Conservation (phyloP, 148 eudicot genomes). For the Heliamphora exappendiculata region DNA sequence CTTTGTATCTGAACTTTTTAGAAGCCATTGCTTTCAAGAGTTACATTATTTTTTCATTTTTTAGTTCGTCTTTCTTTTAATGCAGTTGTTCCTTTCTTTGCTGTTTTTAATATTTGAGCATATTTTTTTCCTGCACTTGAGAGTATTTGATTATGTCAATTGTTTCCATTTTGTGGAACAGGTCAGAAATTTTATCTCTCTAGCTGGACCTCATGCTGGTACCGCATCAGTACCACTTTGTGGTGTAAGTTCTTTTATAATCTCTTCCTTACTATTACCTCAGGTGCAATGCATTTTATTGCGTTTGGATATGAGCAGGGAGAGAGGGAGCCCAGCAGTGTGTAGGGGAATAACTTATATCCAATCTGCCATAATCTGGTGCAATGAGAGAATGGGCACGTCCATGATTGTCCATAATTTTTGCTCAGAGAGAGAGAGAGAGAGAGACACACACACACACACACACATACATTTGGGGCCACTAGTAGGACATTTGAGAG, state of each 20-base stretch:
- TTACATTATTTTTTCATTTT: not conserved
- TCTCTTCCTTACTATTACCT: not conserved
- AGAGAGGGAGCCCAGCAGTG: not conserved
- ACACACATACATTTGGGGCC: not conserved
- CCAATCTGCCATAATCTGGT: too few species aligned
- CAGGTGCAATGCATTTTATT: not conserved
- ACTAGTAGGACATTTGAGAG: not conserved
- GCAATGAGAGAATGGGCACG: not conserved
- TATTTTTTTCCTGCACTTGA: not conserved
- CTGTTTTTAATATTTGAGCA: not conserved
- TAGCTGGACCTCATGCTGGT: conserved; percentile 98
- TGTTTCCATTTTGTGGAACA: conserved; percentile 23
- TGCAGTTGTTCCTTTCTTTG: not conserved
- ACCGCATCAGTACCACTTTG: conserved; percentile 93
- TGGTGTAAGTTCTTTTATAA: conserved; percentile 66
- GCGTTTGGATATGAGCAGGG: not conserved
- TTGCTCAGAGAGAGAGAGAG: not conserved
- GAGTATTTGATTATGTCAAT: not conserved
- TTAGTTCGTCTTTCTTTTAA: not conserved
- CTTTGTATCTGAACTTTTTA: not conserved
- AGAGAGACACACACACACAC: not conserved
- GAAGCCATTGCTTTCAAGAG: too few species aligned
- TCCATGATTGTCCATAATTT: not conserved
- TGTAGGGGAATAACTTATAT: not conserved
- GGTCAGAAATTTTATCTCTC: conserved; percentile 71